Evolutionary conservation across 2,329 filamentous ascomycete species (phyloP).

Genomic region (Pyrenochaeta sp.): DNA sequence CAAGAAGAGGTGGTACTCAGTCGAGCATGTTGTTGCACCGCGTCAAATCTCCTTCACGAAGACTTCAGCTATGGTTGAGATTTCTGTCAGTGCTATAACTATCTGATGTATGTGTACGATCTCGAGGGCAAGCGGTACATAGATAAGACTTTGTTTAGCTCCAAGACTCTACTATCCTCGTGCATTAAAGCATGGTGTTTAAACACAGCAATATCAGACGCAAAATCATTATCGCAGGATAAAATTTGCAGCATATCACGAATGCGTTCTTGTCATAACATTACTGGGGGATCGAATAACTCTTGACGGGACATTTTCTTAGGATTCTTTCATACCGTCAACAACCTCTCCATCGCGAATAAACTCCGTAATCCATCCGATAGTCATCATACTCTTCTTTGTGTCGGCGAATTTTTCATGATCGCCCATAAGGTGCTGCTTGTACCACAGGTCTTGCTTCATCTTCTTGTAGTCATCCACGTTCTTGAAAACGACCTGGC

Average conservation of each 20-base stretch:
- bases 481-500: constrained; percentile 56
- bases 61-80: not conserved
- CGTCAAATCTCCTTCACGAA: not conserved
- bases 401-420: constrained; percentile 62
- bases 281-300: not conserved
- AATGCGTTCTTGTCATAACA: not conserved
- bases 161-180: no score
- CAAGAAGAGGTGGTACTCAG: constrained; percentile 48
- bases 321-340: not conserved
- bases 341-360: not conserved
- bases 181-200: not conserved
- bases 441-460: constrained; percentile 61
- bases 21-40: not conserved
- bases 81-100: not conserved
- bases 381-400: not conserved
- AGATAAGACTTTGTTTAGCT: not conserved
- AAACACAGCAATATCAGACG: no score
- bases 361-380: not conserved
- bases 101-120: not conserved
- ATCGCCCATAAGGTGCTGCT: constrained; percentile 55
- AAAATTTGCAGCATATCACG: not conserved
- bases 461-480: constrained; percentile 59
- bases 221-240: not conserved
- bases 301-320: not conserved
- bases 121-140: not conserved